Evolutionary conservation across 169 alveolate species (phyloP).

Genomic region (Plasmodium coatneyi): DNA sequence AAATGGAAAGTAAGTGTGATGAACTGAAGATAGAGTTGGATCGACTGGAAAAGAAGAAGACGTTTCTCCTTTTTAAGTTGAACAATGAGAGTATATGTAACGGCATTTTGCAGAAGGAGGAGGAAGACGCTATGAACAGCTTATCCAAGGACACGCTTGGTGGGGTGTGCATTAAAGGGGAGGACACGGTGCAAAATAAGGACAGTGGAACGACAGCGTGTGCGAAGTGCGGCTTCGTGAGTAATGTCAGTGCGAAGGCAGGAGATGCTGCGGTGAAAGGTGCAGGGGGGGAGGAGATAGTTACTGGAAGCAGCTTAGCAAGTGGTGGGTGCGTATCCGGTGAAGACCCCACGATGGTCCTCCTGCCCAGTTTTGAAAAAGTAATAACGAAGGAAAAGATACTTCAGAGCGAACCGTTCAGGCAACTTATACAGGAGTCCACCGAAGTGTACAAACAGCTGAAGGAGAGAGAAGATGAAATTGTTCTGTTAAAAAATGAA

Average conservation of each 20-base stretch:
- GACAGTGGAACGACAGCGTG: background rate
- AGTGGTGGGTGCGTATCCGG: background rate
- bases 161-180: background rate
- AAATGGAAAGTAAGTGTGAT: conserved; percentile 19
- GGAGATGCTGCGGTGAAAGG: background rate
- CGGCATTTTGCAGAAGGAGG: conserved; percentile 9
- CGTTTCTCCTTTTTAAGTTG: conserved; percentile 35
- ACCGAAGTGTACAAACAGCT: conserved; percentile 2
- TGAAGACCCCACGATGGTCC: background rate
- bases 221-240: background rate
- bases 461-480: conserved; percentile 54
- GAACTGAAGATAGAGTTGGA: conserved; percentile 47
- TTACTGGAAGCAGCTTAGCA: background rate
- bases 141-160: background rate
- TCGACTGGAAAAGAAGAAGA: conserved; percentile 34
- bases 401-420: conserved; percentile 44
- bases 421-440: conserved; percentile 20
- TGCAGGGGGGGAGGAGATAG: background rate
- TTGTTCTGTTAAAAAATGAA: conserved; percentile 33
- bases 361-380: background rate
- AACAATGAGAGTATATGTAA: conserved; percentile 24
- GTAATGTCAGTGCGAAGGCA: background rate
- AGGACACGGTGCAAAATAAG: background rate
- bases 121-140: background rate
- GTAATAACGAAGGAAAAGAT: conserved; percentile 53